Conservation (phyloP, 2,329 filamentous ascomycete genomes). For the Talaromyces sp. region DNA sequence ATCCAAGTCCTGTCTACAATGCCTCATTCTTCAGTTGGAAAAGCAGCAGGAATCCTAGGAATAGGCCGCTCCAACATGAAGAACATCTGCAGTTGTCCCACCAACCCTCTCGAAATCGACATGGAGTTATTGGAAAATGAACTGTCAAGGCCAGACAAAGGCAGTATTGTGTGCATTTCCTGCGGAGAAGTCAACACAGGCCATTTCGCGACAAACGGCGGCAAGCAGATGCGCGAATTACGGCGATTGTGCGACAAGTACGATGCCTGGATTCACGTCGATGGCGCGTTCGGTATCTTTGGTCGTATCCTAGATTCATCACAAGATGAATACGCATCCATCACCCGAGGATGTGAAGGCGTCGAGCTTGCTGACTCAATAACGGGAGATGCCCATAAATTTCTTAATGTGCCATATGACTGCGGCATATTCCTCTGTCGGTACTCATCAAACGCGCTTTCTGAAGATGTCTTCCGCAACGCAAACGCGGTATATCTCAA, state of each 20-base stretch:
- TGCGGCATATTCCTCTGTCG: constrained; percentile 84
- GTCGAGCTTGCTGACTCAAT: constrained; percentile 85
- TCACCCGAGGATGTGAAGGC: constrained; percentile 57
- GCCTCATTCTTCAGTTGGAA: constrained; percentile 79
- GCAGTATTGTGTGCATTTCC: constrained; percentile 77
- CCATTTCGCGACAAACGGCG: constrained; percentile 64
- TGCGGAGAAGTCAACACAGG: constrained; percentile 91
- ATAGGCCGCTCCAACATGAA: constrained; percentile 69
- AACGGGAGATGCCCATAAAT: constrained; percentile 80
- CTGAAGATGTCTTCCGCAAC: constrained; percentile 71
- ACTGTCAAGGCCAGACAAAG: constrained; percentile 55
- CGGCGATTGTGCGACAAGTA: constrained; percentile 70
- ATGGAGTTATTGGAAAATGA: constrained; percentile 62
- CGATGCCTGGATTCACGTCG: constrained; percentile 82
- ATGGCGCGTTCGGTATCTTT: constrained; percentile 87
- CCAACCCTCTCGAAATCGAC: constrained; percentile 68
- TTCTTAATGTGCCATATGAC: constrained; percentile 95
- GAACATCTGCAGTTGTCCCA: constrained; percentile 47
- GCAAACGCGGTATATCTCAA: constrained; percentile 79
- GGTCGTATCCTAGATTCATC: constrained; percentile 62
- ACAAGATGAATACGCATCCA: constrained; percentile 53
- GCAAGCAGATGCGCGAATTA: constrained; percentile 60
- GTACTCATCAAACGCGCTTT: constrained; percentile 50
- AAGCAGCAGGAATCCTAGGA: constrained; percentile 79
- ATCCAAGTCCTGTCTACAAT: constrained; percentile 78